These are phyloP conservation scores for Pterocarpus santalinus DNA, from an alignment of 306 rosid species.

Conservation along the genomic window DNA sequence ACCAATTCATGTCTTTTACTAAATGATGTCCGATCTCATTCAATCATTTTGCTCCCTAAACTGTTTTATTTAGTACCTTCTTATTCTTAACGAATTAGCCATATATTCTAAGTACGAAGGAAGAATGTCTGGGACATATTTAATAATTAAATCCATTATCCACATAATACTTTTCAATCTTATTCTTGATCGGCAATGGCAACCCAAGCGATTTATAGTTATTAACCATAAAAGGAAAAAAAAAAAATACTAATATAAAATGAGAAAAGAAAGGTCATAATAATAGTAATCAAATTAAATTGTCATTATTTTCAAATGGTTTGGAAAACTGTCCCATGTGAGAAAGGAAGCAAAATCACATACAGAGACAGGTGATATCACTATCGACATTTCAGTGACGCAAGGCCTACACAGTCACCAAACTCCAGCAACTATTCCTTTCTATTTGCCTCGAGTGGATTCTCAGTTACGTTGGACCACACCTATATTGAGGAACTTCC, in stretches of 20 bases:
- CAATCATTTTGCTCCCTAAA: not conserved
- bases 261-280: not conserved
- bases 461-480: constrained; percentile 74
- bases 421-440: constrained; percentile 57
- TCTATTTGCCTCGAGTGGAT: constrained; percentile 65
- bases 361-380: constrained; percentile 51
- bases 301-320: constrained; percentile 20
- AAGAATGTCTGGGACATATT: constrained; percentile 35
- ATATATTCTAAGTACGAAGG: not conserved
- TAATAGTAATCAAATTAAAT: not conserved
- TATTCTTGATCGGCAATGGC: not conserved
- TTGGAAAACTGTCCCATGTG: constrained; percentile 47
- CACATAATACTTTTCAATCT: not conserved
- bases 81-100: constrained; percentile 9
- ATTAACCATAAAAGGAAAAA: not conserved
- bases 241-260: not conserved
- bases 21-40: not conserved
- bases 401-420: constrained; percentile 53
- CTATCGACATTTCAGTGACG: constrained; percentile 53
- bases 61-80: not conserved
- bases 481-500: constrained; percentile 54
- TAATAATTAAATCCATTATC: not conserved
- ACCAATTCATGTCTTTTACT: not conserved
- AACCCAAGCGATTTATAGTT: no score
- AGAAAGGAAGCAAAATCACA: constrained; percentile 38